Percentiles rank a stretch among this genome's conserved stretches.
phyloP scores from a whole-genome alignment of 495 filamentous ascomycete genomes.

The Chaetomium tenue region DNA sequence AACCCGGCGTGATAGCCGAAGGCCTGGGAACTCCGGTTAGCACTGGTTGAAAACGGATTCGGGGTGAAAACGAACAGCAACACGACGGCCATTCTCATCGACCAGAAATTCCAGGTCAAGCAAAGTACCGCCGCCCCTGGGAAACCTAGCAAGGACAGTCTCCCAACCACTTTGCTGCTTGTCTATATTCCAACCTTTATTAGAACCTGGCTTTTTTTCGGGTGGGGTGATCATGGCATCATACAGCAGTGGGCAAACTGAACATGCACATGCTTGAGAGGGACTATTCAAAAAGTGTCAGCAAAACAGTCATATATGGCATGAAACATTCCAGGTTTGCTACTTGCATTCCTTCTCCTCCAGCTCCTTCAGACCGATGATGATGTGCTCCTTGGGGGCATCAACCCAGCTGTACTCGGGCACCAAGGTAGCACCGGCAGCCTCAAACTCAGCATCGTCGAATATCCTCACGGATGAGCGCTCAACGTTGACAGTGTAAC shows the following conservation, averaged over 20 bases:
- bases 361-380: slow-evolving; percentile 92
- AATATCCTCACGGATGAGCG: slow-evolving; percentile 79
- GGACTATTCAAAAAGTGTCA: slow-evolving; percentile 47
- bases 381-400: slow-evolving; percentile 74
- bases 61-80: slow-evolving; percentile 53
- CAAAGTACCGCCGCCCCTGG: slow-evolving; percentile 76
- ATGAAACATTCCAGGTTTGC: not conserved
- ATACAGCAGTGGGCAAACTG: slow-evolving; percentile 66
- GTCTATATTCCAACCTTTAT: slow-evolving; percentile 56
- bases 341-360: slow-evolving; percentile 73
- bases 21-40: slow-evolving; percentile 23
- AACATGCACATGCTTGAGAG: slow-evolving; percentile 81
- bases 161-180: slow-evolving; percentile 89
- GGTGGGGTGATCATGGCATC: slow-evolving; percentile 33
- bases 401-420: slow-evolving; percentile 75
- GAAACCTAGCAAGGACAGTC: slow-evolving; percentile 74
- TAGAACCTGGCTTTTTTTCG: not conserved
- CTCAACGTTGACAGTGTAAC: slow-evolving; percentile 83
- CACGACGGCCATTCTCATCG: slow-evolving; percentile 72
- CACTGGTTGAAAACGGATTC: not conserved
- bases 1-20: slow-evolving; percentile 77
- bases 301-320: not conserved
- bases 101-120: slow-evolving; percentile 92
- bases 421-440: slow-evolving; percentile 71
- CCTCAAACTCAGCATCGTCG: slow-evolving; percentile 64